Percentiles rank a stretch among this genome's conserved stretches.
Conservation (phyloP, 1,139 yeast genomes). For the Suhomyces ambrosiae region DNA sequence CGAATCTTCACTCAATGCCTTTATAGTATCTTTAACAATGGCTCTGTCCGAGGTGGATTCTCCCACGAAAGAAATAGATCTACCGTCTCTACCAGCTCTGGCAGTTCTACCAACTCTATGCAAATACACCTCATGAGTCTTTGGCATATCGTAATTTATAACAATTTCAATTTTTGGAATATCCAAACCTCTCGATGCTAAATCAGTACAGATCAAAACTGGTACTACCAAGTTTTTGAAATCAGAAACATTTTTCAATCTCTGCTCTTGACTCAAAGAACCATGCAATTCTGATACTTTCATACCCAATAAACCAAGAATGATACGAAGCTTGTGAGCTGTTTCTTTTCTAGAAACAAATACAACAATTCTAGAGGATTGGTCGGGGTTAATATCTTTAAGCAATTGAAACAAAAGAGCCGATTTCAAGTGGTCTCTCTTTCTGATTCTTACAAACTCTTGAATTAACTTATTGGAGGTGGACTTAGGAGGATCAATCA, state of each 20-base stretch:
- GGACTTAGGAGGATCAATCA: constrained; percentile 95
- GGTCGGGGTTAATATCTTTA: constrained; percentile 61
- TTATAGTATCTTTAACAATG: constrained; percentile 86
- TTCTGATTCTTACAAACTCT: constrained; percentile 92
- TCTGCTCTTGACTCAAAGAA: constrained; percentile 91
- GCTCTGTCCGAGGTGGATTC: constrained; percentile 82
- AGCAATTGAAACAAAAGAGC: constrained; percentile 76
- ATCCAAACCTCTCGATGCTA: constrained; percentile 99
- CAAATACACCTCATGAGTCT: constrained; percentile 82
- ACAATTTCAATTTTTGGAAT: constrained; percentile 96
- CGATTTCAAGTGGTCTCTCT: constrained; percentile 81
- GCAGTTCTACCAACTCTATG: constrained; percentile 99
- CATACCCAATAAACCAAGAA: constrained; percentile 84
- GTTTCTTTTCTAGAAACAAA: constrained; percentile 89
- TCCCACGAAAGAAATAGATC: constrained; percentile 89
- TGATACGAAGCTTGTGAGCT: constrained; percentile 83
- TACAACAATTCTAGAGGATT: constrained; percentile 75
- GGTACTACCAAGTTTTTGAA: constrained; percentile 85
- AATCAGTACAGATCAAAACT: constrained; percentile 90
- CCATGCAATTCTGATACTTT: constrained; percentile 94
- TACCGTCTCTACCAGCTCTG: constrained; percentile 97
- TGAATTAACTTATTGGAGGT: constrained; percentile 86
- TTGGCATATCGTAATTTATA: constrained; percentile 94
- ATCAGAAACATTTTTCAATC: constrained; percentile 78
- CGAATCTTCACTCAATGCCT: constrained; percentile 46